phyloP scores from a whole-genome alignment of 2,329 filamentous ascomycete genomes.

The Penicillium sp. region DNA sequence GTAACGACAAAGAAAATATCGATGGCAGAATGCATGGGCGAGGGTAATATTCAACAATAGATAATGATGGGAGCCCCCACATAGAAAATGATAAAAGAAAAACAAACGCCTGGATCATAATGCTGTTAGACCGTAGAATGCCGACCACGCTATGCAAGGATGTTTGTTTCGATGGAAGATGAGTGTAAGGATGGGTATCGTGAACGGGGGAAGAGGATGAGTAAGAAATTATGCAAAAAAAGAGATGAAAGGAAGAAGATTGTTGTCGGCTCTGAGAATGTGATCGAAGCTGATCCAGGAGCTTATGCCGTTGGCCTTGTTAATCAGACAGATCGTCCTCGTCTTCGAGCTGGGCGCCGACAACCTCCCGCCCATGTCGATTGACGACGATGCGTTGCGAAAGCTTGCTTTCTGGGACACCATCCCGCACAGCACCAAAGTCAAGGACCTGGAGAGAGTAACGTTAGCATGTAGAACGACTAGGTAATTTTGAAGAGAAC shows the following conservation, averaged over 20 bases:
- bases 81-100: conserved; percentile 16
- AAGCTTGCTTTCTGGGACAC: conserved; percentile 69
- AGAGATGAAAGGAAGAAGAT: neutral
- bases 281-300: neutral
- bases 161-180: conserved; percentile 26
- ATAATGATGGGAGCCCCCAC: conserved; percentile 10
- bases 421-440: conserved; percentile 90
- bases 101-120: conserved; percentile 36
- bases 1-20: conserved; percentile 12
- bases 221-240: conserved; percentile 8
- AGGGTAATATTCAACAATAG: conserved; percentile 7
- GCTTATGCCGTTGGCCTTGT: neutral
- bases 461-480: conserved; percentile 12
- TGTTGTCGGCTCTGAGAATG: neutral
- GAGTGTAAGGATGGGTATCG: conserved; percentile 40
- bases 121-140: conserved; percentile 34
- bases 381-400: conserved; percentile 66
- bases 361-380: conserved; percentile 38
- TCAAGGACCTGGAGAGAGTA: conserved; percentile 71
- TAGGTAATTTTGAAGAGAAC: conserved; percentile 30
- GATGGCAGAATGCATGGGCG: conserved; percentile 4
- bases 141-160: conserved; percentile 42
- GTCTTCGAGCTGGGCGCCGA: conserved; percentile 28
- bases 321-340: conserved; percentile 34
- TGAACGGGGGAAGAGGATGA: conserved; percentile 24